Percentiles rank a stretch among this genome's conserved stretches.
phyloP scores from a whole-genome alignment of 345 rosid genomes.

The Syzygium aqueum region DNA sequence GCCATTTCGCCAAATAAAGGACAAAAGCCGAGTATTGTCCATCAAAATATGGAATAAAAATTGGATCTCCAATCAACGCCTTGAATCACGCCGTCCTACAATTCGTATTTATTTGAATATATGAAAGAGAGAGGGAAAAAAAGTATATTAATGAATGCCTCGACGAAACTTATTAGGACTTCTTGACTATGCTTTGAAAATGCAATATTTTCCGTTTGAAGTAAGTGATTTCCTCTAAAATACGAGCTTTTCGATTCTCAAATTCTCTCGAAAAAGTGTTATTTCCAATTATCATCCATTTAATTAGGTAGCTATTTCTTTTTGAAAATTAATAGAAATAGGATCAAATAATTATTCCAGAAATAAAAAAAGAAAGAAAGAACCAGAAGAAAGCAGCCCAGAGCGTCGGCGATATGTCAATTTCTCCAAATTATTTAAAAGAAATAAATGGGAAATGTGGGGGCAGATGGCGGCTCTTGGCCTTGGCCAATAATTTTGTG shows the following conservation, averaged over 20 bases:
- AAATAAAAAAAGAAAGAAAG: no score
- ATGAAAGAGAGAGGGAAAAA: not conserved
- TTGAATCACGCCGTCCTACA: fast-evolving
- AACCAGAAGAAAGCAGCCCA: not conserved
- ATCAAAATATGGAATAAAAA: not conserved
- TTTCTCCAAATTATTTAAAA: not conserved
- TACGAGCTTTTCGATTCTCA: not conserved
- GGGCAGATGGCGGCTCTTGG: not conserved
- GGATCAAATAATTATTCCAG: not conserved
- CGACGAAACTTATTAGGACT: not conserved
- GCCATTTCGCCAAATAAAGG: not conserved
- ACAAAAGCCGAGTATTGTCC: not conserved
- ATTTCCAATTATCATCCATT: not conserved
- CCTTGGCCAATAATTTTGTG: not conserved
- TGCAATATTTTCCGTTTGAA: not conserved
- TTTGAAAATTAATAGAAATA: not conserved
- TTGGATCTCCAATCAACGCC: not conserved
- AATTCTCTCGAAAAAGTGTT: not conserved
- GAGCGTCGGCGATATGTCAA: not conserved
- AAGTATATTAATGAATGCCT: not conserved
- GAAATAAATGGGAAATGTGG: not conserved
- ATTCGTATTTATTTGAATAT: not conserved
- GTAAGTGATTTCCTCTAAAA: not conserved
- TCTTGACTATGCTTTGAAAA: not conserved
- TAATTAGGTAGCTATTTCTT: not conserved